Evolutionary conservation across 345 rosid genomes (phyloP), one percentile per base, ranked within the genome.

Genomic region (Excoecaria cochinchinensis): DNA sequence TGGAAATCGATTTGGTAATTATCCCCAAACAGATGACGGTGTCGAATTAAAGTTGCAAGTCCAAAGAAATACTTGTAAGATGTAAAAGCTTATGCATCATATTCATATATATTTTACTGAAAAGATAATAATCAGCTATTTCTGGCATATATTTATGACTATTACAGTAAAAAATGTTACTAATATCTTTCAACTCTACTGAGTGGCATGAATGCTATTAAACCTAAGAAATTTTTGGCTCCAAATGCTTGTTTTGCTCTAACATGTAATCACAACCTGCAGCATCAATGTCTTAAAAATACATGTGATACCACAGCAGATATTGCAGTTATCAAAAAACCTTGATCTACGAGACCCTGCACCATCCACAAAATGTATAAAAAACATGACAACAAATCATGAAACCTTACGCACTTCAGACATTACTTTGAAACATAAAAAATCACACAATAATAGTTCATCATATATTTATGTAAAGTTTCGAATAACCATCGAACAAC

Each of bases 301-400:
- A 86, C 76, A 73, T 87, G 81, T 73, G 75, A 68, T 19, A 75
- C 77, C 21, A 40, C 73, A 48, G 80, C 66, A 83, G 84, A 75
- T 73, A 83, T 71, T 74, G 82, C 64, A 68, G 88, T 39, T 73
- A 59, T 59, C 66, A 76, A 16, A 56, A 72, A 74, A 61, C 78
- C 79, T 36, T 51, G 67, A 77, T 74, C 84, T 66, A 53, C 70
- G 74, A 74, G 60, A 53, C 55, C 88, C 96, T 91, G 92, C 69
- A 79, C 70, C 50, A 76, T 38, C 39, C 25, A 72, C 77, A 62
- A 71, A 60, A 47, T 16, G 55, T n/a, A n/a, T n/a, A n/a, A n/a
- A n/a, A n/a, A n/a, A n/a, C n/a, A n/a, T n/a, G 50, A 64, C 46
- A 48, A 44, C 25, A 14, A 31, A 76, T 8, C 19, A 40, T 71